Percentiles rank a stretch among this genome's conserved stretches.
Evolutionary conservation across 1,284 basidiomycete genomes (phyloP).

Genomic region (Ustanciosporium gigantosporum): DNA sequence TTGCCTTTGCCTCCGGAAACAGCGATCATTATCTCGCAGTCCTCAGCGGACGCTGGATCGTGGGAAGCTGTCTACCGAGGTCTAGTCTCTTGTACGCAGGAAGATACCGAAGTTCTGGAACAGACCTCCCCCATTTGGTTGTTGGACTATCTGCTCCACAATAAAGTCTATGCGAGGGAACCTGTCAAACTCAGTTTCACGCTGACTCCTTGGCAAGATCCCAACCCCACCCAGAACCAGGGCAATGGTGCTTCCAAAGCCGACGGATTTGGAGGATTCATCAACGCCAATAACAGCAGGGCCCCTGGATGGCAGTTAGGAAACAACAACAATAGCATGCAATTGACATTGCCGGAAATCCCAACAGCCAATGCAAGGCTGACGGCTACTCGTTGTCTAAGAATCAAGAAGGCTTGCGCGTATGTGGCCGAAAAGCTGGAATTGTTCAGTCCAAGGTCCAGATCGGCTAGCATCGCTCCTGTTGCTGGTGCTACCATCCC

Average conservation of each 20-base stretch:
- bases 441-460: constrained; percentile 52
- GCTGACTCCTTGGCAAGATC: constrained; percentile 70
- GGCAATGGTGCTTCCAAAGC: constrained; percentile 1
- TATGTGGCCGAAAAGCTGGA: constrained; percentile 91
- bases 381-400: constrained; percentile 81
- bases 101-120: constrained; percentile 74
- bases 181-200: constrained; percentile 70
- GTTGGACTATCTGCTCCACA: constrained; percentile 76
- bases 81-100: constrained; percentile 68
- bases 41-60: constrained; percentile 71
- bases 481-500: neutral
- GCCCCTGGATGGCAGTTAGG: neutral
- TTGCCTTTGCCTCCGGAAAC: constrained; percentile 71
- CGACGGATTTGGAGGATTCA: constrained; percentile 34
- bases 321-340: neutral
- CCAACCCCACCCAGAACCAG: too few relatives aligned
- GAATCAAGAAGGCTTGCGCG: constrained; percentile 77
- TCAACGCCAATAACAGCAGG: too few relatives aligned
- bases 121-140: constrained; percentile 83
- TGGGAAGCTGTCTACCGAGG: constrained; percentile 78
- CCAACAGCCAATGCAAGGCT: constrained; percentile 76
- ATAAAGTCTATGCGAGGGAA: constrained; percentile 39
- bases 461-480: constrained; percentile 22
- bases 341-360: constrained; percentile 25
- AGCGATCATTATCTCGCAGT: constrained; percentile 79